These are phyloP conservation scores for Dysphania ambrosioides DNA, from an alignment of 148 eudicot genomes.

Conservation along the genomic window DNA sequence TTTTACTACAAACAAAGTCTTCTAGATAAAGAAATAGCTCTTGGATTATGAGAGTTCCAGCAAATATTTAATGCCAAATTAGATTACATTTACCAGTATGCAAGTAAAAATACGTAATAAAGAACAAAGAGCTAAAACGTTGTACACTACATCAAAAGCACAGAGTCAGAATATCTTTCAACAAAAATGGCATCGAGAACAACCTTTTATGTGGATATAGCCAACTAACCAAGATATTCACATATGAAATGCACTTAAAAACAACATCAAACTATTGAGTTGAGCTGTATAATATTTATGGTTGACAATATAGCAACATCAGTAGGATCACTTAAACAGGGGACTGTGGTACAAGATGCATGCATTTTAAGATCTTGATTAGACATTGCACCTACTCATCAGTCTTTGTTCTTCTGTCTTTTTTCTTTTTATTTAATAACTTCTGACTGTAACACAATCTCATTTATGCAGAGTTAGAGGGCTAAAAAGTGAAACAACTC, in stretches of 20 bases:
- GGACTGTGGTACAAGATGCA: slow-evolving; percentile 5
- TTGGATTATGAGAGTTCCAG: too few relatives aligned
- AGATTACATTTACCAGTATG: not conserved
- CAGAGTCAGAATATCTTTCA: too few relatives aligned
- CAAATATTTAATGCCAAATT: not conserved
- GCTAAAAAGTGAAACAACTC: not conserved
- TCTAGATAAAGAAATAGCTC: too few relatives aligned
- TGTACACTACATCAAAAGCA: too few relatives aligned
- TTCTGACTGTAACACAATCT: not conserved
- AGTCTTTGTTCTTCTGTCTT: not conserved
- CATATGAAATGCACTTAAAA: not conserved
- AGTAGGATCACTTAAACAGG: not conserved
- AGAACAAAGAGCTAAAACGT: not conserved
- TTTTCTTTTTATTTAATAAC: not conserved
- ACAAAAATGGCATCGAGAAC: too few relatives aligned
- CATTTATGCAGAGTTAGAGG: not conserved
- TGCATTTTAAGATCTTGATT: not conserved
- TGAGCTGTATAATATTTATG: not conserved
- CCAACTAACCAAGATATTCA: too few relatives aligned
- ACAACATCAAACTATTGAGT: not conserved
- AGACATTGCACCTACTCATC: not conserved
- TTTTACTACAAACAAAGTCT: too few relatives aligned
- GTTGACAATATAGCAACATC: not conserved
- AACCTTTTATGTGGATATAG: too few relatives aligned
- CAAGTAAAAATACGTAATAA: not conserved